phyloP scores from a whole-genome alignment of 257 asterid species.

The Mitragyna speciosa region DNA sequence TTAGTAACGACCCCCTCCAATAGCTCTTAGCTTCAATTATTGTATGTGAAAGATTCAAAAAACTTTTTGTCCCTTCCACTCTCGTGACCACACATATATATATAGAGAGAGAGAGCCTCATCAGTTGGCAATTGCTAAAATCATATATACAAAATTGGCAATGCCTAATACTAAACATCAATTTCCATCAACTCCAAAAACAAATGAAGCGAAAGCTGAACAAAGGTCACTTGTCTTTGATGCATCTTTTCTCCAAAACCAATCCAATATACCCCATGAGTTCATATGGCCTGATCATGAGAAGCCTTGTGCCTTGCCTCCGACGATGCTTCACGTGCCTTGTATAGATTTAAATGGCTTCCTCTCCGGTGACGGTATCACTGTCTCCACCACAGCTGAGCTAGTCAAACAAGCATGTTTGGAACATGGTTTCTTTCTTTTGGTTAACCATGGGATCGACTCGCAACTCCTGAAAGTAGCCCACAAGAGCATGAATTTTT shows the following conservation, averaged over 20 bases:
- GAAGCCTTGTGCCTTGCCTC: slow-evolving; percentile 42
- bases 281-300: slow-evolving; percentile 80
- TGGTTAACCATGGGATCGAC: slow-evolving; percentile 71
- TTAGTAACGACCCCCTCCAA: background rate
- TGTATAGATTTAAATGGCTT: slow-evolving; percentile 48
- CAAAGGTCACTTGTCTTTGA: slow-evolving; percentile 39
- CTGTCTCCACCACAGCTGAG: slow-evolving; percentile 29
- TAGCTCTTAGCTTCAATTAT: background rate
- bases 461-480: slow-evolving; percentile 45
- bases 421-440: slow-evolving; percentile 60
- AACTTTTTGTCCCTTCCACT: background rate
- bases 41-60: background rate
- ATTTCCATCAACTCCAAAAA: slow-evolving; percentile 11
- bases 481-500: slow-evolving; percentile 34
- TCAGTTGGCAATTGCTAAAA: background rate
- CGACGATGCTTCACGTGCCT: slow-evolving; percentile 52
- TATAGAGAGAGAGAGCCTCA: background rate
- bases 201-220: slow-evolving; percentile 19
- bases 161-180: slow-evolving; percentile 3
- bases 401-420: slow-evolving; percentile 56
- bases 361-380: slow-evolving; percentile 46
- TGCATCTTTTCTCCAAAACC: slow-evolving; percentile 47
- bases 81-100: background rate
- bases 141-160: background rate
- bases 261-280: slow-evolving; percentile 55